Evolutionary conservation across 2,329 filamentous ascomycete species (phyloP).

Genomic region (Diaporthe humulicola): DNA sequence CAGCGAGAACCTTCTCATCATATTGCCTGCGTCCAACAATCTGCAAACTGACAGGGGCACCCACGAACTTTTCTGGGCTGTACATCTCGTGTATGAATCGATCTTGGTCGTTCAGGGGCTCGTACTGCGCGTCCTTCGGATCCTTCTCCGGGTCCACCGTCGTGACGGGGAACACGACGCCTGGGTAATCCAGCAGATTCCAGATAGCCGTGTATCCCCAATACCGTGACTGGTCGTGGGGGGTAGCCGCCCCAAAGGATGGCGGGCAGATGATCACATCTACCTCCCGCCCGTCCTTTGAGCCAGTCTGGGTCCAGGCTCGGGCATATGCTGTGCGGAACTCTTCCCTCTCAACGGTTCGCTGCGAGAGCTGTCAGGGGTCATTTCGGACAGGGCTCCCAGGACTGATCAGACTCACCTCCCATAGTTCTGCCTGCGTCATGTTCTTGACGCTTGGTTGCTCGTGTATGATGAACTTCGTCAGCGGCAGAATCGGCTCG

Average conservation of each 20-base stretch:
- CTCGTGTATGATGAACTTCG: slow-evolving; percentile 43
- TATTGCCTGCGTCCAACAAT: slow-evolving; percentile 43
- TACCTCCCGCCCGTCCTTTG: slow-evolving; percentile 43
- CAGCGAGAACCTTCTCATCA: slow-evolving; percentile 43
- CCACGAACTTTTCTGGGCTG: slow-evolving; percentile 25
- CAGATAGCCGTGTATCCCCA: slow-evolving; percentile 49
- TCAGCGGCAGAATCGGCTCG: slow-evolving; percentile 48
- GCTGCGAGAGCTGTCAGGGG: slow-evolving; percentile 38
- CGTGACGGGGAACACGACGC: slow-evolving; percentile 45
- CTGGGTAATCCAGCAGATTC: slow-evolving; percentile 50
- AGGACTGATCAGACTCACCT: neutral
- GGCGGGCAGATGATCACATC: slow-evolving; percentile 48
- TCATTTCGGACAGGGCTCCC: neutral
- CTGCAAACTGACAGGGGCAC: slow-evolving; percentile 40
- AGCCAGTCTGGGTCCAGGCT: slow-evolving; percentile 26
- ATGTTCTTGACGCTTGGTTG: slow-evolving; percentile 25
- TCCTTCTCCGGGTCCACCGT: slow-evolving; percentile 25
- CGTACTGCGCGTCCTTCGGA: slow-evolving; percentile 11
- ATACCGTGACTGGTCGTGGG: slow-evolving; percentile 43
- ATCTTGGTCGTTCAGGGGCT: slow-evolving; percentile 9
- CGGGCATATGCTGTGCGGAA: slow-evolving; percentile 32
- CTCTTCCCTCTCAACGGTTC: slow-evolving; percentile 42
- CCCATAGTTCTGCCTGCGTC: neutral
- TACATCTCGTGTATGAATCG: neutral
- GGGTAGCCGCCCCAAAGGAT: slow-evolving; percentile 43